These are phyloP conservation scores for Ceratocystiopsis minuta DNA, from an alignment of 2,329 filamentous ascomycete genomes.

Conservation along the genomic window DNA sequence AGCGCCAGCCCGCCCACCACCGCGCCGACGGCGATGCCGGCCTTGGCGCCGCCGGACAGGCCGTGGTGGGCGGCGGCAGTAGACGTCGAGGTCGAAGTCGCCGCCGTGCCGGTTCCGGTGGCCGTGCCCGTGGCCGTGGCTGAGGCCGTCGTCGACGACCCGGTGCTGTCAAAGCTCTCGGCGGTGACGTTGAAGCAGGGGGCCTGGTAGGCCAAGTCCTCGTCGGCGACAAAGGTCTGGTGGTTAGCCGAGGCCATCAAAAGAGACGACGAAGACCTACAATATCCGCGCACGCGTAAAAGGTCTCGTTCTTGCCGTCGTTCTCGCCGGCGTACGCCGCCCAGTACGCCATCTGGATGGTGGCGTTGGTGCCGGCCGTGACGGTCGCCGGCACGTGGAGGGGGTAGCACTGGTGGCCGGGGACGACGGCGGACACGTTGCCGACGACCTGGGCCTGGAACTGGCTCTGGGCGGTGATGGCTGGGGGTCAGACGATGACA, in stretches of 20 bases:
- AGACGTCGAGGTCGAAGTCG: background rate
- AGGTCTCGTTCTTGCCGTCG: slow-evolving; percentile 16
- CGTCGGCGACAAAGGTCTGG: slow-evolving; percentile 5
- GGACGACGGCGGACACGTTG: slow-evolving; percentile 14
- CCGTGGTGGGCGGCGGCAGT: slow-evolving; percentile 6
- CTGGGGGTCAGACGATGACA: slow-evolving; percentile 11
- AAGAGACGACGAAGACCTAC: too few relatives aligned
- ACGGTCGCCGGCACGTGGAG: slow-evolving; percentile 13
- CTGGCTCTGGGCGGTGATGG: slow-evolving; percentile 15
- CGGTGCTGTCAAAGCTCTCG: slow-evolving; percentile 4
- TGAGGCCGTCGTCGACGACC: background rate
- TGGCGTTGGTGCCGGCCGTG: slow-evolving; percentile 16
- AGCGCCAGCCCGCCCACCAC: slow-evolving; percentile 12
- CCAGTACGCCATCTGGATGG: slow-evolving; percentile 21
- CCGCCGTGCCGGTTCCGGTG: background rate
- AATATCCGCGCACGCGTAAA: slow-evolving; percentile 21
- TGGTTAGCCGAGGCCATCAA: too few relatives aligned
- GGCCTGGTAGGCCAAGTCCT: slow-evolving; percentile 12
- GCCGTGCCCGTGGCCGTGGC: background rate
- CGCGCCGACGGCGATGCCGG: slow-evolving; percentile 20
- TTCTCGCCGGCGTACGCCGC: slow-evolving; percentile 11
- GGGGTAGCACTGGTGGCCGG: slow-evolving; percentile 22
- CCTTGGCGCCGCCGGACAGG: slow-evolving; percentile 17
- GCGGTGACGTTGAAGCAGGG: slow-evolving; percentile 21
- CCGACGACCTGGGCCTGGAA: slow-evolving; percentile 15